Evolutionary conservation across 495 filamentous ascomycete species (phyloP), one percentile per base, ranked within the genome.

Genomic region (Tuber umbilicatum): DNA sequence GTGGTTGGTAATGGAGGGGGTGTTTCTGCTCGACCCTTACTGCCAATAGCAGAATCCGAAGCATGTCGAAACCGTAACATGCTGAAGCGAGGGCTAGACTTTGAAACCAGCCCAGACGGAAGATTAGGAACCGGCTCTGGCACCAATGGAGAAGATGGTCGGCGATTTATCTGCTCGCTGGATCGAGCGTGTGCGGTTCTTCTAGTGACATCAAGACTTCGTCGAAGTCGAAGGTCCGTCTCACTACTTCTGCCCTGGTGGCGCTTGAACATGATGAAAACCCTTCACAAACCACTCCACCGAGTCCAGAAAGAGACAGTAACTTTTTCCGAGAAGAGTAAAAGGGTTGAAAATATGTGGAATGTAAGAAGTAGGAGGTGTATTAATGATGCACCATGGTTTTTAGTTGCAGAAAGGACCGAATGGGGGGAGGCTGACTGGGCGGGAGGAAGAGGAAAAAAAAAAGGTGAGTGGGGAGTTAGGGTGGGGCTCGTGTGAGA

Each of bases 1-100:
- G 74, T 64, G 73, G 73, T 70, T n/a, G 75, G 81, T 45, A 81
- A 39, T 12, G 80, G 78, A 38, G 71, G 73, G 39, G 70, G 74
- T 35, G 75, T 76, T 73, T 92, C 91, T 73, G 91, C 88, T 82
- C 90, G 93, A 67, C 92, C 91, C 80, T 90, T 92, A 71, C 86
- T 84, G 16, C 93, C 93, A 71, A 97, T 86, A 81, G 97, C 93
- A 69, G 95, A 92, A 83, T 99, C 95, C 23, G 94, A 97, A 69
- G 93, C 94, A 88, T 97, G 92, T 70, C 94, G 90, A 81, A 97
- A 91, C 82, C 91, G 93, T 84, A 97, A 87, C 84, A 97, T 90
- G 82, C 91, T 95, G 82, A 97, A 97, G 45, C 94, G 90, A 74
- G 77, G 80, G 50, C 72, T 75, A 70, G 76, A 43, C 42, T 76